Conservation (phyloP, 192 early-diverging fungal genomes). For the Backusella psychrophila region DNA sequence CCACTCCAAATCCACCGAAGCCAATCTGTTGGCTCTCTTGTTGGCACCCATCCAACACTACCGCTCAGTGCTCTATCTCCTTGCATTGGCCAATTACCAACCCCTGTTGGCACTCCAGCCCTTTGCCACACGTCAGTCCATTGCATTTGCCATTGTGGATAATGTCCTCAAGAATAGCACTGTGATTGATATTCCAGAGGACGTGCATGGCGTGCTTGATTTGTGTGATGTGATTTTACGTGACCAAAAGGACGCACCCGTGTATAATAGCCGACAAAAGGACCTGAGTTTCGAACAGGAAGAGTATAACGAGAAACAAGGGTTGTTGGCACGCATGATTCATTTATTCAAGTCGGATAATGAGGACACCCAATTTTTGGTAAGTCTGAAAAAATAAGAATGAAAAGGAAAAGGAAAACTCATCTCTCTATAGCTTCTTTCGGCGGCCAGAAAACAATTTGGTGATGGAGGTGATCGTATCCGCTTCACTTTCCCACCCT, state of each 20-base stretch:
- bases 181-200: slow-evolving; percentile 63
- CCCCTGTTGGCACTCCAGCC: slow-evolving; percentile 84
- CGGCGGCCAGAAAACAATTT: slow-evolving; percentile 82
- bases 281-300: slow-evolving; percentile 71
- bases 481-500: slow-evolving; percentile 89
- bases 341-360: slow-evolving; percentile 72
- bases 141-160: slow-evolving; percentile 76
- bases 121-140: slow-evolving; percentile 75
- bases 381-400: slow-evolving; percentile 21
- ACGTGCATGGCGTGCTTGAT: slow-evolving; percentile 79
- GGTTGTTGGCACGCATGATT: slow-evolving; percentile 76
- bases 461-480: slow-evolving; percentile 90
- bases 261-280: slow-evolving; percentile 32
- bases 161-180: slow-evolving; percentile 73
- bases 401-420: neutral
- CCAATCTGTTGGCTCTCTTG: slow-evolving; percentile 78
- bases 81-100: slow-evolving; percentile 76
- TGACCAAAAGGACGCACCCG: slow-evolving; percentile 73
- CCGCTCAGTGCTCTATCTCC: slow-evolving; percentile 60
- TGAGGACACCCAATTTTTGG: slow-evolving; percentile 75
- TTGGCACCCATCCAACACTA: slow-evolving; percentile 83
- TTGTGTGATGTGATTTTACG: slow-evolving; percentile 76
- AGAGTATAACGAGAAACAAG: slow-evolving; percentile 91
- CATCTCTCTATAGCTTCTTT: slow-evolving; percentile 56
- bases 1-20: slow-evolving; percentile 64